Evolutionary conservation across 2,329 filamentous ascomycete species (phyloP).

Genomic region (Colletotrichum navitas): DNA sequence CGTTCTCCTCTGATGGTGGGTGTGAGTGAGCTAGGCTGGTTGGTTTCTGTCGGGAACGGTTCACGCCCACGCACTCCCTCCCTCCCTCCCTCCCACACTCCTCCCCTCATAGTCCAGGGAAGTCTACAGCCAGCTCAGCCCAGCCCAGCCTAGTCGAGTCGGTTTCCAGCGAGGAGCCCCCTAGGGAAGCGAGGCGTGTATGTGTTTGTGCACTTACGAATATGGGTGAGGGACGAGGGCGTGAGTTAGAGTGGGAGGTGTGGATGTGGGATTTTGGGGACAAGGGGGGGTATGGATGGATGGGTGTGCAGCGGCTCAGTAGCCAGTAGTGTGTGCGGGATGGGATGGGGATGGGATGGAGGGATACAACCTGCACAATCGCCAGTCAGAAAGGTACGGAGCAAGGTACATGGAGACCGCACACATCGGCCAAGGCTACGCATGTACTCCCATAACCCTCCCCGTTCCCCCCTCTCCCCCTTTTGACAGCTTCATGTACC

Average conservation of each 20-base stretch:
- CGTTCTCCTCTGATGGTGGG: constrained; percentile 22
- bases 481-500: background rate
- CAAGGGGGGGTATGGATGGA: background rate
- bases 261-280: background rate
- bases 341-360: constrained; percentile 12
- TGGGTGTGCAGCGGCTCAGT: constrained; percentile 33
- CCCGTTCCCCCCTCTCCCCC: background rate
- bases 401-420: constrained; percentile 3
- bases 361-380: background rate
- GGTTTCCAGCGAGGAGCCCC: constrained; percentile 24
- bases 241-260: constrained; percentile 2
- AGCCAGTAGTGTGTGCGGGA: constrained; percentile 28
- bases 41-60: background rate
- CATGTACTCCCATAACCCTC: background rate
- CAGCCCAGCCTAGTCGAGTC: constrained; percentile 18
- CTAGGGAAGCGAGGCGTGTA: constrained; percentile 27
- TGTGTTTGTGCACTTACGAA: constrained; percentile 12
- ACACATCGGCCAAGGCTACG: background rate
- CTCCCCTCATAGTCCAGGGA: background rate
- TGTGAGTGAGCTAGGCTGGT: constrained; percentile 2
- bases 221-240: background rate
- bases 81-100: constrained; percentile 4
- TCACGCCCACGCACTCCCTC: background rate
- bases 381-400: constrained; percentile 11
- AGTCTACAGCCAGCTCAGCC: constrained; percentile 11